phyloP scores from a whole-genome alignment of 495 filamentous ascomycete species.

The Hypoxylon fragiforme region DNA sequence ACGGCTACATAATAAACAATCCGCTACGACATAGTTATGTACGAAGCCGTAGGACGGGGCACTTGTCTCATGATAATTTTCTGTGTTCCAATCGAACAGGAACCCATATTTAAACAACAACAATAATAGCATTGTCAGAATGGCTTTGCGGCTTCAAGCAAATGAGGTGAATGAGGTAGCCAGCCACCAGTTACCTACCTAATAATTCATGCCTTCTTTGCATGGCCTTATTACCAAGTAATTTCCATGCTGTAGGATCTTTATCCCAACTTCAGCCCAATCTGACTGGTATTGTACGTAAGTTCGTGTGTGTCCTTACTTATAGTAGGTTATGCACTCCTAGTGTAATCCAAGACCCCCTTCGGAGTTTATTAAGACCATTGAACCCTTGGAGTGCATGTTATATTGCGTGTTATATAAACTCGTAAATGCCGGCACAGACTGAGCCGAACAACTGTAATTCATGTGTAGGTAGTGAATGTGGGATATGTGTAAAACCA shows the following conservation, averaged over 20 bases:
- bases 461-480: too few relatives aligned
- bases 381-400: constrained; percentile 7
- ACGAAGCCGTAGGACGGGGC: constrained; percentile 13
- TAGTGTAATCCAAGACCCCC: neutral
- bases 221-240: too few relatives aligned
- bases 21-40: too few relatives aligned
- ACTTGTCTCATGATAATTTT: constrained; percentile 23
- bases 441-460: neutral
- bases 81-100: constrained; percentile 16
- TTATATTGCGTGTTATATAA: too few relatives aligned
- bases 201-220: constrained; percentile 12
- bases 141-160: neutral
- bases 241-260: too few relatives aligned
- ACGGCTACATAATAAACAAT: constrained; percentile 7
- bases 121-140: neutral
- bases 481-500: too few relatives aligned
- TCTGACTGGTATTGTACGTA: constrained; percentile 10
- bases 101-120: neutral
- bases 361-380: neutral
- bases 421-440: constrained; percentile 8
- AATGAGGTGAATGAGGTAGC: neutral
- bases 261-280: constrained; percentile 4
- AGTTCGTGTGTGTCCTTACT: constrained; percentile 3
- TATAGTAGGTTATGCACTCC: constrained; percentile 2
- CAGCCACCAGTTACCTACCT: too few relatives aligned